Conservation (phyloP, 371 early-diverging fungal genomes). For the Circinella minor region DNA sequence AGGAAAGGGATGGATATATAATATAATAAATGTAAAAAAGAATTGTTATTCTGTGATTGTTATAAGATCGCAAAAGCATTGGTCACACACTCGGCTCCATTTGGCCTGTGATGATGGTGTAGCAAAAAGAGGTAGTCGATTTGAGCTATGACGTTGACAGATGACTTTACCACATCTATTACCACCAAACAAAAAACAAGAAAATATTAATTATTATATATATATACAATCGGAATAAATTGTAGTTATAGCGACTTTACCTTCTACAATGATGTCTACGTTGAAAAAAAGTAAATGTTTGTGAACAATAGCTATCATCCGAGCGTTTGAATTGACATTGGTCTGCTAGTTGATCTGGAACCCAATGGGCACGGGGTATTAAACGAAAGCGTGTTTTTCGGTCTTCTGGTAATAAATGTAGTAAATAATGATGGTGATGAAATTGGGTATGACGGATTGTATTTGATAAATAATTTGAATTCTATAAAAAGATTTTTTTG, state of each 20-base stretch:
- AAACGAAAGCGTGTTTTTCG: constrained; percentile 32
- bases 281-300: constrained; percentile 38
- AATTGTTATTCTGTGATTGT: not conserved
- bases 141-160: constrained; percentile 46
- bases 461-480: constrained; percentile 2
- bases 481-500: not conserved
- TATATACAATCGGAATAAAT: not conserved
- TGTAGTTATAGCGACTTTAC: constrained; percentile 8
- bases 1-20: constrained; percentile 5
- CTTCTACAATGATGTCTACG: constrained; percentile 50
- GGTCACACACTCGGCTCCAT: constrained; percentile 51
- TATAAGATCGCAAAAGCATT: constrained; percentile 41
- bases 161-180: constrained; percentile 40
- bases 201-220: not conserved
- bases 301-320: constrained; percentile 4
- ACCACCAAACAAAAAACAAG: not conserved
- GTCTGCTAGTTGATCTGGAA: constrained; percentile 36
- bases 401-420: constrained; percentile 34
- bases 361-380: constrained; percentile 40
- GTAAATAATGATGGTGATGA: constrained; percentile 38
- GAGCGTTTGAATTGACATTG: constrained; percentile 40
- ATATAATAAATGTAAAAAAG: not conserved
- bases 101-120: constrained; percentile 17
- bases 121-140: constrained; percentile 43
- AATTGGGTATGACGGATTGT: constrained; percentile 27